Conservation (phyloP, 176 grass and related monocot genomes). For the Triticum urartu region DNA sequence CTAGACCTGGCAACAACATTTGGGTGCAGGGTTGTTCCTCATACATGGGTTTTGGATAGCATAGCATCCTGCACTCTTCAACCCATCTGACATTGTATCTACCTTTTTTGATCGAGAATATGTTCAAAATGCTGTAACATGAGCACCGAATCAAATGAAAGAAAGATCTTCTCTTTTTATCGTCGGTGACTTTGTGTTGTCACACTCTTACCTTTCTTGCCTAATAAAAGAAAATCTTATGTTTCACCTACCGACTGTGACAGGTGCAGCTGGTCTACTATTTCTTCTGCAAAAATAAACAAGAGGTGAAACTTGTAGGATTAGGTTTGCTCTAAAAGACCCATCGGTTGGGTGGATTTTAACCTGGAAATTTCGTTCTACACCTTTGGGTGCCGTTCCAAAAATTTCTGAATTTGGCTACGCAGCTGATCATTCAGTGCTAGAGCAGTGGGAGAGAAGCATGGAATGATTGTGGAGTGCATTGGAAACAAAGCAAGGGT, state of each 20-base stretch:
- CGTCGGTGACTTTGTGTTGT: neutral
- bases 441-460: conserved; percentile 22
- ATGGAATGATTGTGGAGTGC: conserved; percentile 92
- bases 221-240: neutral
- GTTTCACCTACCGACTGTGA: conserved; percentile 27
- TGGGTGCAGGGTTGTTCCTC: conserved; percentile 60
- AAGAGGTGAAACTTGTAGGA: neutral
- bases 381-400: neutral
- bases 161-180: neutral
- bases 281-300: neutral
- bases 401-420: neutral
- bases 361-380: neutral
- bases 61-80: conserved; percentile 77
- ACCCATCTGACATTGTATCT: neutral
- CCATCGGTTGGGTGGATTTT: no score
- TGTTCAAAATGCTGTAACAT: conserved; percentile 20
- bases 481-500: conserved; percentile 73
- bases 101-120: neutral
- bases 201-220: conserved; percentile 18
- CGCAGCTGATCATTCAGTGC: neutral
- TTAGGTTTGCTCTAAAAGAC: neutral
- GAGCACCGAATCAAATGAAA: neutral
- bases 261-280: neutral
- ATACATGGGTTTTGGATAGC: conserved; percentile 90
- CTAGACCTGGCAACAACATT: conserved; percentile 51